Evolutionary conservation across 805 yeast species (phyloP).

Genomic region (Sugiyamaella boreocaroliniensis): DNA sequence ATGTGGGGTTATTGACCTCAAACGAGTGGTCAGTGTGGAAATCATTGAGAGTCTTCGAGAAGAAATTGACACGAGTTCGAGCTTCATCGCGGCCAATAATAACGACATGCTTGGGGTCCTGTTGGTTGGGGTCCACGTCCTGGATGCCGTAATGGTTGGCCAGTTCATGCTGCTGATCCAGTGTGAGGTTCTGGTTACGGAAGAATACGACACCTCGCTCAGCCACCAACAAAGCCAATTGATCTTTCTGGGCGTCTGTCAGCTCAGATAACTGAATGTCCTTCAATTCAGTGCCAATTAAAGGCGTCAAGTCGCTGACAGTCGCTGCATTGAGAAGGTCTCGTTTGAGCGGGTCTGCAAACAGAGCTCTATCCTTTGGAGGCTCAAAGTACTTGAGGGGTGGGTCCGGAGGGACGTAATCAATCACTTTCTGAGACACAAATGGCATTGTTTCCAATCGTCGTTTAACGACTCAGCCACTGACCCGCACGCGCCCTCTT

Average conservation of each 20-base stretch:
- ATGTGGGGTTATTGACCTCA: conserved; percentile 67
- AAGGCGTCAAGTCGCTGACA: conserved; percentile 44
- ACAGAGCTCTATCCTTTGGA: conserved; percentile 8
- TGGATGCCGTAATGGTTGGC: conserved; percentile 21
- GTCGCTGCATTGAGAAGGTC: conserved; percentile 8
- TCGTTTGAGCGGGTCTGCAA: conserved; percentile 8
- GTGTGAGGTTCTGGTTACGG: conserved; percentile 37
- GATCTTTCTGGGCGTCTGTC: conserved; percentile 49
- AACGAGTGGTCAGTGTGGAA: conserved; percentile 77
- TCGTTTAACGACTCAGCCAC: not conserved
- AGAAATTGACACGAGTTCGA: conserved; percentile 14
- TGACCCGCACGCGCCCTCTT: too few species aligned
- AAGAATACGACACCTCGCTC: conserved; percentile 47
- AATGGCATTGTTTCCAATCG: conserved; percentile 4
- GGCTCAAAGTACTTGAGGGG: conserved; percentile 9
- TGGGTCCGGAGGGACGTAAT: conserved; percentile 8
- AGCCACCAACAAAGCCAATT: conserved; percentile 41
- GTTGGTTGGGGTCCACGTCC: conserved; percentile 28
- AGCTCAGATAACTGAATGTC: conserved; percentile 53
- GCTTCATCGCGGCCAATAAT: conserved; percentile 40
- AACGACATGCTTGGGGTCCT: conserved; percentile 52
- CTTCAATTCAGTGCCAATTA: conserved; percentile 57
- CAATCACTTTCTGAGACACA: conserved; percentile 2
- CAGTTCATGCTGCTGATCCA: conserved; percentile 25
- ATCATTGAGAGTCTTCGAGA: conserved; percentile 24